Base-by-base conservation (phyloP, 2,329 filamentous ascomycete species). In the Ophiostoma himal-ulmi region DNA sequence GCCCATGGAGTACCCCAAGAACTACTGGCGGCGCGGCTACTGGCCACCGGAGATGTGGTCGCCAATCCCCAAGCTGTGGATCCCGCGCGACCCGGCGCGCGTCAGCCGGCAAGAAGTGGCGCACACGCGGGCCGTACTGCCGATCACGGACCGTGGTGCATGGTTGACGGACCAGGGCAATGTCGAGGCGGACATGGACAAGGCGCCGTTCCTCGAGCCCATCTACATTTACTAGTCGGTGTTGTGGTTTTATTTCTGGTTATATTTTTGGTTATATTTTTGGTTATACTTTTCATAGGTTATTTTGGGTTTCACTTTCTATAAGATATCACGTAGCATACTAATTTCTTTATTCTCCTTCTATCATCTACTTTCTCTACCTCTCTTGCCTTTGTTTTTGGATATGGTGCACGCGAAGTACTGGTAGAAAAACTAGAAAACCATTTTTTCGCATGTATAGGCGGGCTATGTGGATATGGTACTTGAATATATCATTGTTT, bases 131-230 rank as follows among this genome's bases (percentile, higher is more conserved):
- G 86, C 86, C 73, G 85, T 91, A 34, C 89, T 92, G 60, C 84
- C 86, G 5, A 91, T 92, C 74, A 89, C 88, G 0, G 91, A 95
- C 75, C 87, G 91, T 72, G 91, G 89, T 6, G 89, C 89, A 17
- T 85, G 81, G 72, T 78, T 95, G 70, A 84, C 92, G 74, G 89
- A 90, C 17, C 74, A 72, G 68, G 73, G 74, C 11, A 71, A 72
- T 41, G 74, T 77, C 1, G 70, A 70, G 26, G 75, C 73, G 20
- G 75, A 76, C 1, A 67, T 76, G 30, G 73, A 75, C 68, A 71
- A 71, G 57, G 75, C 75, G 60, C 76, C 77, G 11, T 74, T 77
- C 26, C 60, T 72, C n/a, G 77, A 78, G 72, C 74, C 74, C 14
- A 73, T 73, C 72, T 71, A 75, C 20, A 37, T 76, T 39, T 77